Evolutionary conservation across 1,139 yeast species (phyloP).

Genomic region (Lodderomyces metapsilosis): DNA sequence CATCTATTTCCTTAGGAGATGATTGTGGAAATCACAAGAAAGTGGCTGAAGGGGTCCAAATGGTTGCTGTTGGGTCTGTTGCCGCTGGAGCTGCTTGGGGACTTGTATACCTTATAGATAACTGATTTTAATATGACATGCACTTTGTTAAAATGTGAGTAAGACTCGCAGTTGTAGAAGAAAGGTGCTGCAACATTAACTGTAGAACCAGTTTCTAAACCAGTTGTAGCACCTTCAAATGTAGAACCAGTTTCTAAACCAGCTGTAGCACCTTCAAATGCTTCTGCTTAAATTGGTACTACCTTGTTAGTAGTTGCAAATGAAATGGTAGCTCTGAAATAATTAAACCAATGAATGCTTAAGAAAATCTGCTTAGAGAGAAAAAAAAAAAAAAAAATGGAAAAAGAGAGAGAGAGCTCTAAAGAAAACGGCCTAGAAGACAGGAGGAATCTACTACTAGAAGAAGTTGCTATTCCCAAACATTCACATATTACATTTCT

Average conservation of each 20-base stretch:
- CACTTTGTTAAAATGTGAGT: too few species aligned
- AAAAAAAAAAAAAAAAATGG: not conserved
- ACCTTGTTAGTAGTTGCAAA: not conserved
- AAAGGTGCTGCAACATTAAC: too few species aligned
- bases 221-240: too few species aligned
- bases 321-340: not conserved
- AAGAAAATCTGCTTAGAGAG: constrained; percentile 1
- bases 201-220: too few species aligned
- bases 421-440: not conserved
- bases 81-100: constrained; percentile 99
- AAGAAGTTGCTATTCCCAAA: too few species aligned
- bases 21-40: constrained; percentile 64
- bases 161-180: too few species aligned
- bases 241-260: too few species aligned
- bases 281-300: too few species aligned
- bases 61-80: constrained; percentile 88
- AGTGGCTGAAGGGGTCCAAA: constrained; percentile 78
- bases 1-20: constrained; percentile 78
- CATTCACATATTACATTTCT: too few species aligned
- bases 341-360: constrained; percentile 4
- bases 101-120: constrained; percentile 75
- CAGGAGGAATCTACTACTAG: too few species aligned
- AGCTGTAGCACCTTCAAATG: too few species aligned
- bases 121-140: constrained; percentile 10
- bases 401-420: not conserved